Percentiles rank a stretch among this genome's conserved stretches.
These are phyloP conservation scores for Exserohilum rostratum DNA, from an alignment of 2,329 filamentous ascomycete species.

Conservation along the genomic window DNA sequence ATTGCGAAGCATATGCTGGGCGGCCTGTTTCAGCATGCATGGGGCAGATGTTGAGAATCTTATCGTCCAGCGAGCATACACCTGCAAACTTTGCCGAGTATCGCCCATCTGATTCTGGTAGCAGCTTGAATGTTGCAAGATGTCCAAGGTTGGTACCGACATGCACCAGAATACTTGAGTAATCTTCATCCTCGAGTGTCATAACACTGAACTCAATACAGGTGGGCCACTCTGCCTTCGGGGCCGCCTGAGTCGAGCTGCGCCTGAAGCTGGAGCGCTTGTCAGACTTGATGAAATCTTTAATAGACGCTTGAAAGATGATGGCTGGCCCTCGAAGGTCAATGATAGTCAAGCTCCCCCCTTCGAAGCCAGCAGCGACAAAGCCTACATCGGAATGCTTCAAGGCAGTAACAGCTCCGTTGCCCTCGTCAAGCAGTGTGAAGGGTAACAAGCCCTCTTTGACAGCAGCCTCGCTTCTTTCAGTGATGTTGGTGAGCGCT, in stretches of 20 bases:
- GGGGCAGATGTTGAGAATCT: slow-evolving; percentile 76
- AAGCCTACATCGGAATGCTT: slow-evolving; percentile 94
- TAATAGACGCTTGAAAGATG: slow-evolving; percentile 75
- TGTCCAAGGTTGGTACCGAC: slow-evolving; percentile 87
- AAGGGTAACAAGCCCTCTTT: slow-evolving; percentile 83
- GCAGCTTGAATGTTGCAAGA: slow-evolving; percentile 85
- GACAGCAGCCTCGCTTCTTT: slow-evolving; percentile 72
- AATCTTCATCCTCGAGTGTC: slow-evolving; percentile 90
- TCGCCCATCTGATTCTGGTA: slow-evolving; percentile 71
- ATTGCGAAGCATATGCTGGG: slow-evolving; percentile 75
- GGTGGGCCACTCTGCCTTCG: slow-evolving; percentile 74
- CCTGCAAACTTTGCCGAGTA: slow-evolving; percentile 79
- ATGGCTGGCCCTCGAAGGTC: slow-evolving; percentile 87
- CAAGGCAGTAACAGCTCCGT: slow-evolving; percentile 78
- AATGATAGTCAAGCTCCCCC: slow-evolving; percentile 78
- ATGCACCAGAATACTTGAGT: slow-evolving; percentile 92
- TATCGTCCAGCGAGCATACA: slow-evolving; percentile 67
- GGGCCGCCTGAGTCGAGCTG: slow-evolving; percentile 56
- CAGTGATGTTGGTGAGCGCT: slow-evolving; percentile 73
- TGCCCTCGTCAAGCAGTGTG: slow-evolving; percentile 80
- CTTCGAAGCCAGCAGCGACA: slow-evolving; percentile 82
- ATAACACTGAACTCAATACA: slow-evolving; percentile 86
- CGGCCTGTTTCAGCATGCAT: slow-evolving; percentile 79
- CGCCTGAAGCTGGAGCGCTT: slow-evolving; percentile 75
- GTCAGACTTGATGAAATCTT: slow-evolving; percentile 76